A percentile compares a stretch with the other conserved stretches of the same genome.
These are phyloP conservation scores for Lithohypha guttulata DNA, from an alignment of 2,329 filamentous ascomycete genomes.

Conservation along the genomic window DNA sequence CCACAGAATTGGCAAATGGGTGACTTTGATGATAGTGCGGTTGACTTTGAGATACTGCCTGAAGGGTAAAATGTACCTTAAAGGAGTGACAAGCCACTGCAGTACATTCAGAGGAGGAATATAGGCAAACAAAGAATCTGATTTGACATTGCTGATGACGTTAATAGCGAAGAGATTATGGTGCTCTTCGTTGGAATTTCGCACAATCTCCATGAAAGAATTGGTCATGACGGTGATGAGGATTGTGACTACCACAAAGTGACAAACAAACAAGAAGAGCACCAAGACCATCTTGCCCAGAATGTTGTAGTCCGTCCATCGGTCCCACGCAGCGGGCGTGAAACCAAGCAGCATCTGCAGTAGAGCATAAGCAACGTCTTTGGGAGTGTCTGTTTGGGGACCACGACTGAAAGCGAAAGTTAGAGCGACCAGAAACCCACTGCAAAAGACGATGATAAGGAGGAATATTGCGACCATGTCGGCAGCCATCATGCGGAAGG, in stretches of 20 bases:
- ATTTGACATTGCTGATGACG: slow-evolving; percentile 95
- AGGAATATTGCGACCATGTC: slow-evolving; percentile 78
- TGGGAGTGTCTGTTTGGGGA: slow-evolving; percentile 54
- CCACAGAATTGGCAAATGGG: slow-evolving; percentile 79
- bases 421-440: slow-evolving; percentile 92
- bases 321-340: slow-evolving; percentile 86
- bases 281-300: slow-evolving; percentile 66
- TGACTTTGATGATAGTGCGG: slow-evolving; percentile 80
- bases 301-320: slow-evolving; percentile 70
- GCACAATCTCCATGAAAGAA: slow-evolving; percentile 89
- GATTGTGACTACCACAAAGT: slow-evolving; percentile 90
- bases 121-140: slow-evolving; percentile 91
- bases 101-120: slow-evolving; percentile 84
- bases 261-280: slow-evolving; percentile 83
- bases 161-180: slow-evolving; percentile 91
- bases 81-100: slow-evolving; percentile 76
- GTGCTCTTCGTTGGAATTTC: slow-evolving; percentile 87
- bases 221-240: slow-evolving; percentile 93
- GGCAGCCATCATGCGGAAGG: slow-evolving; percentile 86
- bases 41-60: slow-evolving; percentile 75
- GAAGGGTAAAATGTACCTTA: slow-evolving; percentile 71
- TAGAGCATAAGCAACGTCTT: slow-evolving; percentile 73
- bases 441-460: slow-evolving; percentile 76
- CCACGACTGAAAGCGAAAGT: slow-evolving; percentile 61
- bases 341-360: slow-evolving; percentile 96